Percentiles rank a stretch among this genome's conserved stretches.
phyloP scores from a whole-genome alignment of 1,284 basidiomycete genomes.

The Exobasidium rhododendri region DNA sequence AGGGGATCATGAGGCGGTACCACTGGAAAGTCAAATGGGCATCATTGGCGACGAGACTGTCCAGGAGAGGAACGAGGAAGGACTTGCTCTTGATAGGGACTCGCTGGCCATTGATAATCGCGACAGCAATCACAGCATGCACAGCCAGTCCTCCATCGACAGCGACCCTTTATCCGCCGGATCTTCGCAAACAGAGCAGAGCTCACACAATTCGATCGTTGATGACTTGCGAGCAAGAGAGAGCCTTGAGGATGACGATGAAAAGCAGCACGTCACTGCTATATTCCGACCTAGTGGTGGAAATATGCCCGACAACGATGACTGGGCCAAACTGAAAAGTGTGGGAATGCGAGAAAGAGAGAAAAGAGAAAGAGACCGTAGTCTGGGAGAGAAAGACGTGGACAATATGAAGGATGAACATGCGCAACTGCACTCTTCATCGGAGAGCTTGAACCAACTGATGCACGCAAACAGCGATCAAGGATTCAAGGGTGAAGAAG shows the following conservation, averaged over 20 bases:
- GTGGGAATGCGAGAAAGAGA: conserved; percentile 34
- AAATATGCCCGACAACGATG: conserved; percentile 21
- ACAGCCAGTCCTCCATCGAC: neutral
- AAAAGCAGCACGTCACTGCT: conserved; percentile 36
- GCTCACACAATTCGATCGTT: neutral
- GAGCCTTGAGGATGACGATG: conserved; percentile 18
- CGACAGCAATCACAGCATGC: neutral
- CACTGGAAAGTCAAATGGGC: neutral
- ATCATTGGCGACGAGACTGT: neutral
- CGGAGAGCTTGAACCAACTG: conserved; percentile 37
- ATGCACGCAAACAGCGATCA: conserved; percentile 28
- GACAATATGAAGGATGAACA: conserved; percentile 20
- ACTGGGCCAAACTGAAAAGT: conserved; percentile 45
- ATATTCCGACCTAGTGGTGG: conserved; percentile 32
- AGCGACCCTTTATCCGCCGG: neutral
- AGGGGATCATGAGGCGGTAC: too few relatives aligned
- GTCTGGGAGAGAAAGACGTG: conserved; percentile 13
- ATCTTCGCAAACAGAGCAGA: neutral
- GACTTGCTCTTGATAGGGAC: neutral
- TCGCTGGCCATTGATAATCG: neutral
- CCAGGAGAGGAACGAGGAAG: neutral
- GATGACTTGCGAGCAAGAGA: neutral
- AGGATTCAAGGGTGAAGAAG: conserved; percentile 26
- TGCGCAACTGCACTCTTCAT: conserved; percentile 33
- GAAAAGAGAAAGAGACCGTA: conserved; percentile 22